Evolutionary conservation across 2,329 filamentous ascomycete species (phyloP).

Genomic region (Pestalotiopsis fici): DNA sequence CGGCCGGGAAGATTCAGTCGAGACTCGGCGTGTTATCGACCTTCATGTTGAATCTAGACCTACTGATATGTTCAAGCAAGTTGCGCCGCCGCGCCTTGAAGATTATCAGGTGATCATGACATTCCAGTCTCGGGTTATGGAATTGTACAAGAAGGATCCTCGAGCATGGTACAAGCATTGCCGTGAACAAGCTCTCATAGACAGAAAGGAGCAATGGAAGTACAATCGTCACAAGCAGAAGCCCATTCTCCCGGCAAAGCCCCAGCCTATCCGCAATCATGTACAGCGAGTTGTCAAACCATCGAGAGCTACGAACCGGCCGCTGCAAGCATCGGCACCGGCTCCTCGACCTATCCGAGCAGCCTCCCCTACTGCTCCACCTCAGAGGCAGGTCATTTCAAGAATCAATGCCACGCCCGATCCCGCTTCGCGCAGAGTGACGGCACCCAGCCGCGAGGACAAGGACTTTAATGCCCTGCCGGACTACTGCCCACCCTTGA

Average conservation of each 20-base stretch:
- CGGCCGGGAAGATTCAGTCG: slow-evolving; percentile 38
- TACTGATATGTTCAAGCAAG: slow-evolving; percentile 39
- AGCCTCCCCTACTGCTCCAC: slow-evolving; percentile 13
- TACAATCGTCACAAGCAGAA: slow-evolving; percentile 36
- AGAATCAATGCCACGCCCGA: slow-evolving; percentile 48
- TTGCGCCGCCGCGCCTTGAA: slow-evolving; percentile 48
- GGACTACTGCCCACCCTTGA: slow-evolving; percentile 71
- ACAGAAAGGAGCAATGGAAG: slow-evolving; percentile 43
- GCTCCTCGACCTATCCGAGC: slow-evolving; percentile 30
- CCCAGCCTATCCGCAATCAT: slow-evolving; percentile 28
- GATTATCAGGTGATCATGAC: slow-evolving; percentile 56
- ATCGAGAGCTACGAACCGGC: slow-evolving; percentile 9
- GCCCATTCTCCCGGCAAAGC: slow-evolving; percentile 45
- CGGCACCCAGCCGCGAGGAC: slow-evolving; percentile 75
- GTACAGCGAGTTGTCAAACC: slow-evolving; percentile 33
- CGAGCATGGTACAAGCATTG: slow-evolving; percentile 51
- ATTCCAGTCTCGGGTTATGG: slow-evolving; percentile 55
- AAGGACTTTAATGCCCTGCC: slow-evolving; percentile 74
- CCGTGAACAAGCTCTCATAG: slow-evolving; percentile 47
- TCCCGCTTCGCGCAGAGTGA: slow-evolving; percentile 46
- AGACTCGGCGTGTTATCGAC: slow-evolving; percentile 49
- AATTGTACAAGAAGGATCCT: slow-evolving; percentile 44
- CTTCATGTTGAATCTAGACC: slow-evolving; percentile 49
- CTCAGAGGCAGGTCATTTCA: slow-evolving; percentile 27
- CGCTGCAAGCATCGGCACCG: slow-evolving; percentile 28